Conservation (phyloP, 1,284 basidiomycete genomes). For the Cryptococcus amylolentus region DNA sequence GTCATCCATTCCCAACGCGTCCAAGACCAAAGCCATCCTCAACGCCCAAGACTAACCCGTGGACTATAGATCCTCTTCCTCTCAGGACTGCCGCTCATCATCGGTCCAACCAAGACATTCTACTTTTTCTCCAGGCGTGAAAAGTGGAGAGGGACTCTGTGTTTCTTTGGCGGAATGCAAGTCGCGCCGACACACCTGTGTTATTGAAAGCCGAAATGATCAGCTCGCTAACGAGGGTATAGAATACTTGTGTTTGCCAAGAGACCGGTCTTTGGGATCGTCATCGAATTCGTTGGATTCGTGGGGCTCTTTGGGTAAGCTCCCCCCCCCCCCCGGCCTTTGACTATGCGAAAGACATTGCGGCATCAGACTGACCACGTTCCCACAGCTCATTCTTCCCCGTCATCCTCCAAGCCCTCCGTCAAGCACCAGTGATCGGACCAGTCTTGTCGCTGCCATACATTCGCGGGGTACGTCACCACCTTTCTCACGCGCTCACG, state of each 20-base stretch:
- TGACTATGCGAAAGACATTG: background rate
- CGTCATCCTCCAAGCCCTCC: slow-evolving; percentile 90
- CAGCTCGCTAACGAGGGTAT: background rate
- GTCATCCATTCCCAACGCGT: slow-evolving; percentile 25
- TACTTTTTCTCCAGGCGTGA: slow-evolving; percentile 97
- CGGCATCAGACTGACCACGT: background rate
- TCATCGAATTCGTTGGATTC: slow-evolving; percentile 93
- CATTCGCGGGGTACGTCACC: slow-evolving; percentile 56
- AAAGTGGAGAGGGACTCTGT: slow-evolving; percentile 89
- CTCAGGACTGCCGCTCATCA: slow-evolving; percentile 86
- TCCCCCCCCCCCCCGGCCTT: background rate
- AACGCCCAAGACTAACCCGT: background rate
- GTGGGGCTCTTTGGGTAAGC: slow-evolving; percentile 94
- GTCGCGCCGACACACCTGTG: slow-evolving; percentile 9
- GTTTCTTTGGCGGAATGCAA: slow-evolving; percentile 82
- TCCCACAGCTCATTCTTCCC: slow-evolving; percentile 92
- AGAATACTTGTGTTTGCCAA: slow-evolving; percentile 63
- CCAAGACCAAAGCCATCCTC: background rate
- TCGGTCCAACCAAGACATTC: slow-evolving; percentile 93
- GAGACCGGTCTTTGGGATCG: slow-evolving; percentile 89
- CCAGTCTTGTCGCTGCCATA: slow-evolving; percentile 81
- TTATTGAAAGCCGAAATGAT: background rate
- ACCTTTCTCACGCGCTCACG: too few species aligned
- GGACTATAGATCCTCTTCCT: slow-evolving; percentile 77
- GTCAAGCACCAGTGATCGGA: slow-evolving; percentile 91